phyloP scores from a whole-genome alignment of 192 early-diverging fungal species.

The Podila horticola region DNA sequence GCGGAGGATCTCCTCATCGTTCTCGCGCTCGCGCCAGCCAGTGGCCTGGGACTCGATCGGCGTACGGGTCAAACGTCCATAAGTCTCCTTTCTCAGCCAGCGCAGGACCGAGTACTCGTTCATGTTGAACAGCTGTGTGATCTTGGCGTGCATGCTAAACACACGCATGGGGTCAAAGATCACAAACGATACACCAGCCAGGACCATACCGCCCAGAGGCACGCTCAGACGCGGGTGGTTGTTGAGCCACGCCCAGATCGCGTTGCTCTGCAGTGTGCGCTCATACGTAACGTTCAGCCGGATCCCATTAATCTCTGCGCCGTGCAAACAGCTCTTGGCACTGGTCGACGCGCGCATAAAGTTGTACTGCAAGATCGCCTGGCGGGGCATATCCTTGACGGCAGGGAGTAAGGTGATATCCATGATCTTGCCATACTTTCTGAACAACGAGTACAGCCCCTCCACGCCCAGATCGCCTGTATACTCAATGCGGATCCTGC shows the following conservation, averaged over 20 bases:
- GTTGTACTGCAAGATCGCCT: slow-evolving; percentile 83
- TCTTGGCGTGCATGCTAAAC: slow-evolving; percentile 88
- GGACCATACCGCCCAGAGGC: slow-evolving; percentile 44
- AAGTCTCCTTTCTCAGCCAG: slow-evolving; percentile 67
- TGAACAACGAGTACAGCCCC: slow-evolving; percentile 73
- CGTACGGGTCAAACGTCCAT: slow-evolving; percentile 50
- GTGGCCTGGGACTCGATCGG: slow-evolving; percentile 28
- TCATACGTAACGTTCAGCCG: slow-evolving; percentile 73
- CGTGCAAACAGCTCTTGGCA: slow-evolving; percentile 92
- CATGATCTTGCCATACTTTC: slow-evolving; percentile 84
- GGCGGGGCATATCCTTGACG: slow-evolving; percentile 78
- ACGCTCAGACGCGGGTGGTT: slow-evolving; percentile 35
- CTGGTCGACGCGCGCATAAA: slow-evolving; percentile 83
- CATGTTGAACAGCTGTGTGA: slow-evolving; percentile 84
- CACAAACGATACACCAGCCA: slow-evolving; percentile 82
- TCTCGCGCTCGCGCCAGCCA: slow-evolving; percentile 67
- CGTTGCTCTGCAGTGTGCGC: slow-evolving; percentile 52
- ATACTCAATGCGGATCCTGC: slow-evolving; percentile 37
- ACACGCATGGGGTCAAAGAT: slow-evolving; percentile 93
- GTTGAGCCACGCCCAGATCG: slow-evolving; percentile 34
- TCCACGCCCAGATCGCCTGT: slow-evolving; percentile 30
- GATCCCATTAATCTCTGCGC: slow-evolving; percentile 74
- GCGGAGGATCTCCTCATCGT: slow-evolving; percentile 62
- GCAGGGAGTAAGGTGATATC: slow-evolving; percentile 70
- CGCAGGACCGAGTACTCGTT: slow-evolving; percentile 66